Evolutionary conservation across 306 rosid species (phyloP), one percentile per base, ranked within the genome.

Genomic region (Cicer arietinum): DNA sequence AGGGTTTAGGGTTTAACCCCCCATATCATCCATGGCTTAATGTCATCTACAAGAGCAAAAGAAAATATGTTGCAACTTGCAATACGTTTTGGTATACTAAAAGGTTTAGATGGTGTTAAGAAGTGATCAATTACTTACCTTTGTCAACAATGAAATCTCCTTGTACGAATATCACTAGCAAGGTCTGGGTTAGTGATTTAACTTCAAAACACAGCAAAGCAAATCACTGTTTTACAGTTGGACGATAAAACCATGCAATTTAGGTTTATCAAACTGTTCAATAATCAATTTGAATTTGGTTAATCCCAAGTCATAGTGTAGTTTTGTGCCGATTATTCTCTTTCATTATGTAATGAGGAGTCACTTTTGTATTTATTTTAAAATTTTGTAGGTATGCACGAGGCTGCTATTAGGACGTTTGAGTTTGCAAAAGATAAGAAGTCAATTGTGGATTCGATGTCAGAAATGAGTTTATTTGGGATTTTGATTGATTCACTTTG

Each of bases 401-500:
- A 86, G 71, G 76, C 90, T 25, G 93, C 95, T 6, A 81, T 91
- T 65, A 87, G 90, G 59, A 80, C 97, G 10, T 94, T 85, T 79
- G 95, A 91, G 81, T 91, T 77, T 84, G 96, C 89, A 4, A 72
- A 83, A 69, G 77, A 68, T 62, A 77, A 74, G 13, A 79, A 74
- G 64, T 58, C 84, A 39, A 47, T 90, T 71, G 54, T 79, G 75
- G 81, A 67, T 74, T 80, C 86, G 0, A 76, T 13, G 43, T 82
- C 93, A 44, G 95, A 87, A 64, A 82, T 68, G 79, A 89, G 86
- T 10, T 86, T 94, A 81, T 87, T 90, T 81, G 92, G 85, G 84
- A 83, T 88, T 73, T 84, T 94, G 85, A 80, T 91, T 83, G 98
- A 91, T 83, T 87, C 97, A 17, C 89, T 94, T 71, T 91, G 93